A percentile compares a stretch with the other conserved stretches of the same genome.
Evolutionary conservation across 2,329 filamentous ascomycete genomes (phyloP).

Genomic region (Aureobasidium sp.): DNA sequence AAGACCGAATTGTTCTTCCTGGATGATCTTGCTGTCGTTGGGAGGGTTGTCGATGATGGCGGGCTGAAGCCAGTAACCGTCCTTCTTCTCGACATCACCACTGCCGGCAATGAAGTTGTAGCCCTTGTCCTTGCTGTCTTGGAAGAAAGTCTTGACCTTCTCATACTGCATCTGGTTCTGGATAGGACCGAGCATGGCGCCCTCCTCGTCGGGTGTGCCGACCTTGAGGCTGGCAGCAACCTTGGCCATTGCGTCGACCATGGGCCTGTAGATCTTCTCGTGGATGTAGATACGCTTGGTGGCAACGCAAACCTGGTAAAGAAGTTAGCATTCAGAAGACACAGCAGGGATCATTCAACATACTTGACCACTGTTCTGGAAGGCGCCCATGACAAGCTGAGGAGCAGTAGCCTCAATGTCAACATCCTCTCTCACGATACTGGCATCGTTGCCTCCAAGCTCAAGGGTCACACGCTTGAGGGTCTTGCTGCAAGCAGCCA

Average conservation of each 20-base stretch:
- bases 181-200: conserved; percentile 47
- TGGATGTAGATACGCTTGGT: conserved; percentile 52
- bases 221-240: conserved; percentile 37
- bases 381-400: conserved; percentile 43
- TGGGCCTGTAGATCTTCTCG: conserved; percentile 42
- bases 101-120: conserved; percentile 48
- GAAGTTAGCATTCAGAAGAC: not conserved
- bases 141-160: conserved; percentile 36
- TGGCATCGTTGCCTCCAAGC: conserved; percentile 53
- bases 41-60: conserved; percentile 41
- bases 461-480: conserved; percentile 55
- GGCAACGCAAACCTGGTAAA: conserved; percentile 37
- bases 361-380: conserved; percentile 50
- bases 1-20: conserved; percentile 43
- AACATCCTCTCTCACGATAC: conserved; percentile 51
- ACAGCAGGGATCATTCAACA: conserved; percentile 13
- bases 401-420: conserved; percentile 44
- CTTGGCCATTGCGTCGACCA: conserved; percentile 39
- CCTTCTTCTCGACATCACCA: conserved; percentile 34
- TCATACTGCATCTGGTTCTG: conserved; percentile 52
- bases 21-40: conserved; percentile 30
- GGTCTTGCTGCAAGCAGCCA: conserved; percentile 47
- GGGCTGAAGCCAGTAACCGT: conserved; percentile 33
- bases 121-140: conserved; percentile 29
- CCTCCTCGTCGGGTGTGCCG: conserved; percentile 31